Base-by-base conservation (phyloP, 2,329 filamentous ascomycete genomes). In the Aureobasidium sp. region DNA sequence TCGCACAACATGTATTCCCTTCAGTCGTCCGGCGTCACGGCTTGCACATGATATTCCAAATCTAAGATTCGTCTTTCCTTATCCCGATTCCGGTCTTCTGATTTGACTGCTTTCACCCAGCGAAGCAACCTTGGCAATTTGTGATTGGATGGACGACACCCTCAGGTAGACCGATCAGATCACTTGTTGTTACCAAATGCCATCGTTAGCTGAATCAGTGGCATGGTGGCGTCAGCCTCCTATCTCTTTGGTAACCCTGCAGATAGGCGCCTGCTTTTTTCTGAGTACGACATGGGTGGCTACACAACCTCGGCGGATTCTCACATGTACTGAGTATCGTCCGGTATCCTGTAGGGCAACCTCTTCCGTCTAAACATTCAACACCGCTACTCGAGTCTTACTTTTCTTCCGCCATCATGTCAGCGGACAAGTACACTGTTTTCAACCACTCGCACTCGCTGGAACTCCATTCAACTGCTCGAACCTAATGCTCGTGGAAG, bases 251-350 rank as follows among this genome's bases (percentile, higher is more conserved):
- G 42, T 47, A 41, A 49, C 36, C 57, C 57, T 59, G 57, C 57
- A 50, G 45, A 59, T 50, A 59, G 57, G 45, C 41, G 42, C 42
- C 42, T 58, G 25, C 42, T 58, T 48, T 48, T 25, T 58, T 57
- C 37, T 58, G 29, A n/a, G 57, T 59, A 59, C 57, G 45, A 59
- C 57, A 59, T 49, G 57, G 44, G 44, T 59, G 36, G 57, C 44
- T 59, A 59, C 57, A 50, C 57, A 59, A 59, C 34, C 34, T 49
- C 55, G 55, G 55, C 55, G 44, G 32, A 25, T 59, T 59, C 55
- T 16, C 30, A 58, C 54, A 59, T 59, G 57, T 42, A 42, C 16
- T 54, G 50, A 32, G 37, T 54, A 41, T 21, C 27, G 36, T 50
- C 45, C 42, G 27, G 27, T 59, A 59, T 59, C 57, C 27, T 25